Evolutionary conservation across 306 rosid genomes (phyloP).

Genomic region (Corylus americana): DNA sequence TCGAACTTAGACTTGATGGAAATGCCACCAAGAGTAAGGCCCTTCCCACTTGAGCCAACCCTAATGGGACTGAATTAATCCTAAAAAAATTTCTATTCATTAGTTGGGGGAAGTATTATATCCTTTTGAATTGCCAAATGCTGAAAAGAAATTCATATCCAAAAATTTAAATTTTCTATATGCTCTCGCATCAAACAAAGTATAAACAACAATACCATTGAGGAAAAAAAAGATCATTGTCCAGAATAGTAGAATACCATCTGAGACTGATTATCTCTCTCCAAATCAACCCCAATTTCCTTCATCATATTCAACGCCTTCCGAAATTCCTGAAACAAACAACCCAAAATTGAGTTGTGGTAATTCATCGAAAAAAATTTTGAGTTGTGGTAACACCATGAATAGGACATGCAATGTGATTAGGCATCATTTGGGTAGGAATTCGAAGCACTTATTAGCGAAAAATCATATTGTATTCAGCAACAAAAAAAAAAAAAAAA

Average conservation of each 20-base stretch:
- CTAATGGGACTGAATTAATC: neutral
- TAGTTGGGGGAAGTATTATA: neutral
- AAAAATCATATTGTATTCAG: no score
- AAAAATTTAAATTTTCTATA: neutral
- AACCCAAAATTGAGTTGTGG: no score
- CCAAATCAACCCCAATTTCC: constrained; percentile 79
- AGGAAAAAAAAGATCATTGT: neutral
- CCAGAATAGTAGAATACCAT: constrained; percentile 40
- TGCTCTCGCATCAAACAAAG: neutral
- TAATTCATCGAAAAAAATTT: no score
- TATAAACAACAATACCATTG: neutral
- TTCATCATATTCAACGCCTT: constrained; percentile 53
- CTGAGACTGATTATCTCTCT: constrained; percentile 52
- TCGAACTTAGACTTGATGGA: no score
- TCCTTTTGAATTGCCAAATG: neutral
- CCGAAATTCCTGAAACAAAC: constrained; percentile 5
- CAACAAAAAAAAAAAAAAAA: neutral
- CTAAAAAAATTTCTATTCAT: neutral
- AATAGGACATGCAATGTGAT: no score
- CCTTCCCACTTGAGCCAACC: no score
- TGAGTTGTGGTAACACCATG: no score
- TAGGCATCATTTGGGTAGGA: no score
- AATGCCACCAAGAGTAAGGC: no score
- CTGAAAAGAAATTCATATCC: neutral
- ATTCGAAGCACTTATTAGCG: no score